Evolutionary conservation across 352 stramenopile genomes (phyloP).

Genomic region (Thalassiosira sp.): DNA sequence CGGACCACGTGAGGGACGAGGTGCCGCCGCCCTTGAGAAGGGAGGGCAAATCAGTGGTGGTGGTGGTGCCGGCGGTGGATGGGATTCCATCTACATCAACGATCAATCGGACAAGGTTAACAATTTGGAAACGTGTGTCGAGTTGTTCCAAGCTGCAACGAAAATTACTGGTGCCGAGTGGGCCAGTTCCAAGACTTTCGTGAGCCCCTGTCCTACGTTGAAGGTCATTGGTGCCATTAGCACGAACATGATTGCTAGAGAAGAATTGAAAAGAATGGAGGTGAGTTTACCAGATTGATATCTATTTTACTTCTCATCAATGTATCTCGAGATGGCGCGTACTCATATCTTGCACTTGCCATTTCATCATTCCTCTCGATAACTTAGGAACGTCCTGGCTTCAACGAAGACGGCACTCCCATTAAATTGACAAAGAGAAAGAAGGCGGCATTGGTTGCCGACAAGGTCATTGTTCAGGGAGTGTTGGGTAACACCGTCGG

Average conservation of each 20-base stretch:
- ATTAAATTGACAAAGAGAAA: conserved; percentile 70
- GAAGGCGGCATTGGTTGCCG: conserved; percentile 63
- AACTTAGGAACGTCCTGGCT: conserved; percentile 64
- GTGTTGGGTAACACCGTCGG: conserved; percentile 77
- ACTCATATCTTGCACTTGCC: conserved; percentile 10
- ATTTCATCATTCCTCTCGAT: conserved; percentile 15
- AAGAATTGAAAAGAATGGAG: conserved; percentile 83
- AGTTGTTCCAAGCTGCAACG: conserved; percentile 77
- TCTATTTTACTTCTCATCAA: background rate
- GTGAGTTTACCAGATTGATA: conserved; percentile 22
- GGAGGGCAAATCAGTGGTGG: conserved; percentile 79
- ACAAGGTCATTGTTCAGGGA: conserved; percentile 68
- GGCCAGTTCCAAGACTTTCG: conserved; percentile 73
- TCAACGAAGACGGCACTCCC: conserved; percentile 63
- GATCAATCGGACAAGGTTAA: conserved; percentile 84
- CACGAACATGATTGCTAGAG: conserved; percentile 75
- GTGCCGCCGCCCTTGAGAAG: conserved; percentile 81
- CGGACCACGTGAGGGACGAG: conserved; percentile 81
- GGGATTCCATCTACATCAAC: conserved; percentile 86
- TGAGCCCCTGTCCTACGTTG: conserved; percentile 81
- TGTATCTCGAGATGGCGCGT: conserved; percentile 1
- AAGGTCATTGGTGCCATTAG: conserved; percentile 83
- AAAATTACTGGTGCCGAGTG: conserved; percentile 82
- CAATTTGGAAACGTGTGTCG: conserved; percentile 73
- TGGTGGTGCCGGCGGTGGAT: conserved; percentile 81